Evolutionary conservation across 2,329 filamentous ascomycete species (phyloP).

Genomic region (Lasiodiplodia sp.): DNA sequence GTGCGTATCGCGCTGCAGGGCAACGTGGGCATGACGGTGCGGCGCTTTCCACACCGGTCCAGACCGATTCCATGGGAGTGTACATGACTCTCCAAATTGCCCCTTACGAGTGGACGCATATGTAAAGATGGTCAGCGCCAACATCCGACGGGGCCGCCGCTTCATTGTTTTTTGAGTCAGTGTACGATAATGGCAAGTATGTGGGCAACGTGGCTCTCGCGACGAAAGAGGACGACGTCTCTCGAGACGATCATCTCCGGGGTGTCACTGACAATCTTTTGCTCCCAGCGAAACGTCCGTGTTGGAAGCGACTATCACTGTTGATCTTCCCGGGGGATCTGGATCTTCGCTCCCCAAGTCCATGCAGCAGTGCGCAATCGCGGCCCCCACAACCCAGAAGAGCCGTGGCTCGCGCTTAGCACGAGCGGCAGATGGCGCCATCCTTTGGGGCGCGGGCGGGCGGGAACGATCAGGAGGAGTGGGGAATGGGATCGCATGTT

Average conservation of each 20-base stretch:
- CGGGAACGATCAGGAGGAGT: not conserved
- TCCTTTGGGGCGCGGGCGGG: not conserved
- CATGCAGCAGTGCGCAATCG: not conserved
- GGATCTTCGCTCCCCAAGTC: not conserved
- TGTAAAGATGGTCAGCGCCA: not conserved
- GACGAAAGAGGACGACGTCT: not conserved
- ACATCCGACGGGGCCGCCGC: not conserved
- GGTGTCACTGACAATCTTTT: not conserved
- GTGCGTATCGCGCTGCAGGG: not conserved
- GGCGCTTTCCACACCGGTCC: not conserved
- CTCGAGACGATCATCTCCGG: not conserved
- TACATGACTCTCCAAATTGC: not conserved
- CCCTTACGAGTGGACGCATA: not conserved
- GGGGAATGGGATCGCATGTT: slow-evolving; percentile 1
- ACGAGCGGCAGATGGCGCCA: not conserved
- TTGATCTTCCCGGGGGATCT: not conserved
- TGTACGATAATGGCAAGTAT: not conserved
- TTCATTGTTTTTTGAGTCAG: not conserved
- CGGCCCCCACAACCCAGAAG: not conserved
- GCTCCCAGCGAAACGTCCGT: too few relatives aligned
- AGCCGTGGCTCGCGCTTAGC: not conserved
- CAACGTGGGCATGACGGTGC: not conserved
- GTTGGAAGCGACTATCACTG: not conserved
- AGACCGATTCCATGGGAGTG: not conserved
- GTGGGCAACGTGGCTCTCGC: not conserved